Conservation (phyloP, 129 eudicot species). For the Lactuca sativa region DNA sequence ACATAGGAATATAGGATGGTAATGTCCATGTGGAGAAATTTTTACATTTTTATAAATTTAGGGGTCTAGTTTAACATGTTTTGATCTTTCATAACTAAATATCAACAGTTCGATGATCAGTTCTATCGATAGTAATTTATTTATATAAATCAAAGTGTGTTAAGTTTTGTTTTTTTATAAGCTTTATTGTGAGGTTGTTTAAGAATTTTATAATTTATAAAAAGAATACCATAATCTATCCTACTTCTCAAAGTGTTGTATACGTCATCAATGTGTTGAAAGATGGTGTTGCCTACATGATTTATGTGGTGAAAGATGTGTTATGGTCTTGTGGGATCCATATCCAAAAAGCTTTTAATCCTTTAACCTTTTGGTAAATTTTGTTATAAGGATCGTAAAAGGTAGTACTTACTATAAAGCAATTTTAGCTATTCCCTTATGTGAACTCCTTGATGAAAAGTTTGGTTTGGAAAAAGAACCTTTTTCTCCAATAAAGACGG, state of each 20-base stretch:
- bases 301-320: slow-evolving; percentile 7
- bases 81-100: no score
- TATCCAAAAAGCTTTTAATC: slow-evolving; percentile 13
- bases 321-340: slow-evolving; percentile 25
- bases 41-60: no score
- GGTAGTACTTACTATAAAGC: slow-evolving; percentile 10
- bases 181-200: background rate
- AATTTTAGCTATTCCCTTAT: slow-evolving; percentile 9
- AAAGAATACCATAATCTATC: background rate
- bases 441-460: slow-evolving; percentile 10
- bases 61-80: no score
- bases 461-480: background rate
- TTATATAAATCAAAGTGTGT: background rate
- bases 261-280: background rate
- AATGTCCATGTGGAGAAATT: no score
- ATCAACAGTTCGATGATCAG: no score
- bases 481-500: background rate
- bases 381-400: slow-evolving; percentile 5
- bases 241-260: background rate
- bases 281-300: background rate
- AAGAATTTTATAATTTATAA: no score
- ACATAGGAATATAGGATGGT: no score
- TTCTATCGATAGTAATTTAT: no score
- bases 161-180: background rate
- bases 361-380: slow-evolving; percentile 11